Evolutionary conservation across 345 rosid genomes (phyloP), one percentile per base, ranked within the genome.

Genomic region (Triadica sebifera): DNA sequence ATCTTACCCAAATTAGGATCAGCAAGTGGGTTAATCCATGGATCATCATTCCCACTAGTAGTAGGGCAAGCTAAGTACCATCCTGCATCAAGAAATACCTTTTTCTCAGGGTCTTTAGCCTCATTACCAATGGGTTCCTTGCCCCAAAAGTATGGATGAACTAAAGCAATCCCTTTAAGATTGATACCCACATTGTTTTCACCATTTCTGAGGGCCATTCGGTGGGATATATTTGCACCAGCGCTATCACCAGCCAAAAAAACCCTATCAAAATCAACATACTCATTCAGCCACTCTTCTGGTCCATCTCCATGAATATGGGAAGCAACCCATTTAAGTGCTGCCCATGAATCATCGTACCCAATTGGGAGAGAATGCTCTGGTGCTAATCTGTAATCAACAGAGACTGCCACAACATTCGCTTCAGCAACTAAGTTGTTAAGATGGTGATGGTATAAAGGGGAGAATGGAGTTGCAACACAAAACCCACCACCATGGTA

Each of bases 371-470:
- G 58, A 29, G 63, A 72, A 52, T 78, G 68, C 70, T 73, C 81
- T n/a, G 81, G 81, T 17, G 74, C 78, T 53, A 74, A 60, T 65
- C 81, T 69, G 55, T 78, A 78, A 22, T 78, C 66, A 17, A 78
- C 81, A 16, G 81, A 78, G 65, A 78, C 78, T 0, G 60, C 77
- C 5, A 78, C 17, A 5, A 78, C 63, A 10, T 74, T 69, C 12
- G 74, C 77, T n/a, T 67, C 58, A 10, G 65, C 53, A 5, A 62
- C 78, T 29, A 78, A 2, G 15, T 34, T 10, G 65, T 69, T 69
- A 51, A 69, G 51, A 57, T 66, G 59, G n/a, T 55, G 55, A 38
- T 77, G 75, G 66, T 71, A 78, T 3, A 1, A 2, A 2, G 81
- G 65, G 60, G 81, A 78, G 52, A 67, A 78, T 19, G 81, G 51